These are phyloP conservation scores for Tardiomyces blankii DNA, from an alignment of 1,139 yeast genomes.

Conservation along the genomic window DNA sequence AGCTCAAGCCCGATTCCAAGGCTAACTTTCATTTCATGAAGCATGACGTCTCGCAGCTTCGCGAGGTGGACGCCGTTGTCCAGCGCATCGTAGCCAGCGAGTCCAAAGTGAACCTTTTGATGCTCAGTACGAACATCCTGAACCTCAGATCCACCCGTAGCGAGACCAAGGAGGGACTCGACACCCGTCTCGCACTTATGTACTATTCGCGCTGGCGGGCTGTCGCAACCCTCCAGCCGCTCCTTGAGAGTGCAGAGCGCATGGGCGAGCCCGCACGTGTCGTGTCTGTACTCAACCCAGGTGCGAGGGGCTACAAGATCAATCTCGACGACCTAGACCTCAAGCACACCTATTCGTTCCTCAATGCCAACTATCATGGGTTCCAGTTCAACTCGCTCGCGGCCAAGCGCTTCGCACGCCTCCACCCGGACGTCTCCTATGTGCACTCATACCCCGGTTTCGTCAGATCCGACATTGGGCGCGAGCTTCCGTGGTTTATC, in stretches of 20 bases:
- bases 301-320: slow-evolving; percentile 11
- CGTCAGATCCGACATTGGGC: slow-evolving; percentile 15
- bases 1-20: slow-evolving; percentile 14
- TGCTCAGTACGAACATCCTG: slow-evolving; percentile 17
- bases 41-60: slow-evolving; percentile 16
- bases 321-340: slow-evolving; percentile 17
- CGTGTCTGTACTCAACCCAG: slow-evolving; percentile 19
- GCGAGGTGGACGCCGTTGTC: slow-evolving; percentile 16
- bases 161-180: slow-evolving; percentile 22
- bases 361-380: slow-evolving; percentile 9
- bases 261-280: slow-evolving; percentile 19
- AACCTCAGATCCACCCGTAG: slow-evolving; percentile 9
- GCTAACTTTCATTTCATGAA: slow-evolving; percentile 17
- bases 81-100: slow-evolving; percentile 14
- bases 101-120: slow-evolving; percentile 18
- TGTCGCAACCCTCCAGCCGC: slow-evolving; percentile 14
- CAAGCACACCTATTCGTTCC: slow-evolving; percentile 11
- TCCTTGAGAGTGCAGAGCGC: slow-evolving; percentile 16
- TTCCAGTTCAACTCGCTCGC: slow-evolving; percentile 15
- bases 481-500: slow-evolving; percentile 16
- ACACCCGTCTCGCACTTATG: slow-evolving; percentile 16
- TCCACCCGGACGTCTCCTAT: slow-evolving; percentile 18
- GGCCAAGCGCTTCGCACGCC: slow-evolving; percentile 13
- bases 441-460: slow-evolving; percentile 21
- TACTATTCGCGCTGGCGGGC: slow-evolving; percentile 22